Base-by-base conservation (phyloP, 148 eudicot species). In the Selenicereus undatus region DNA sequence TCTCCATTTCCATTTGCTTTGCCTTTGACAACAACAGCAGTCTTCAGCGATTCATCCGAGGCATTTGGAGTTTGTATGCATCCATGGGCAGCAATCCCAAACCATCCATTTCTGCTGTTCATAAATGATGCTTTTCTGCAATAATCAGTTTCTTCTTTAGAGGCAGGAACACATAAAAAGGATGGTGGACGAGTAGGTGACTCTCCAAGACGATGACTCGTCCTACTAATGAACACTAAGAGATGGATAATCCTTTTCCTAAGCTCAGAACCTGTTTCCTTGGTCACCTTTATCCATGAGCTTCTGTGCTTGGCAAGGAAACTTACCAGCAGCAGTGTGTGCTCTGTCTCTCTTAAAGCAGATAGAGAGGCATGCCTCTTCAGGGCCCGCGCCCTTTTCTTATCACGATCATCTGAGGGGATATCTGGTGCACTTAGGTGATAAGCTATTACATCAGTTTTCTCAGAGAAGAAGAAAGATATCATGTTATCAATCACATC, bases 161-260 rank as follows among this genome's bases (percentile, higher is more conserved):
- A 80, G 36, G 81, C 51, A 76, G 99, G 99, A 79, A 81, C 88
- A 84, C 97, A 92, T 35, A 85, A 71, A 58, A 91, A 83, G 50
- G 97, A 97, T 27, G 84, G 84, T 81, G 85, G 69, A 71, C 86
- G 85, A 58, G 79, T 24, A 82, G 84, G 78, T 29, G 84, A 84
- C 82, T 93, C 98, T 73, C 89, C 90, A 74, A 86, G 79, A 66
- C 76, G 85, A 78, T 88, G 93, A 82, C 81, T 83, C 75, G 89
- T 89, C 81, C 90, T 82, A 83, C 99, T 92, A 80, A 97, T 91
- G 86, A 97, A 97, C 70, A 96, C 94, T 80, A 97, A 85, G 27
- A 92, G 90, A 86, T 94, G 99, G 82, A 97, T 97, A 81, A 88
- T 84, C 82, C 84, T 92, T 80, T 94, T 94, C 81, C 99, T 88